Conservation (phyloP, 2,329 filamentous ascomycete species). For the Ophiocordyceps camponoti-saundersi region DNA sequence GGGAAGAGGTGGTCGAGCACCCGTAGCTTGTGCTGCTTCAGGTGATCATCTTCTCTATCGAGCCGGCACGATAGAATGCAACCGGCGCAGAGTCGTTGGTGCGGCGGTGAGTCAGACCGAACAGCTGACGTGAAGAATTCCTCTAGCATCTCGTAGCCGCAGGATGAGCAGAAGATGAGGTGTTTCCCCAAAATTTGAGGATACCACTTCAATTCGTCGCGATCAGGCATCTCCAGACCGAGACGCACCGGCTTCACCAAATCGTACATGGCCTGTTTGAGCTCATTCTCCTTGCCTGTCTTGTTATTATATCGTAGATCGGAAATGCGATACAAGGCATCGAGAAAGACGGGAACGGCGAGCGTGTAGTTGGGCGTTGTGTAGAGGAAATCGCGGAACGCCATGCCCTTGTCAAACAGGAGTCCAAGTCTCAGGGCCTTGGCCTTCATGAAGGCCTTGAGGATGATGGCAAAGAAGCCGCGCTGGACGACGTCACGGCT, state of each 20-base stretch:
- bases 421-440: constrained; percentile 10
- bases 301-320: constrained; percentile 4
- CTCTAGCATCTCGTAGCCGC: constrained; percentile 14
- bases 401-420: constrained; percentile 13
- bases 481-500: constrained; percentile 12
- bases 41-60: constrained; percentile 14
- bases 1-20: constrained; percentile 10
- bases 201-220: constrained; percentile 11
- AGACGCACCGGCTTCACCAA: constrained; percentile 14
- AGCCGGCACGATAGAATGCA: constrained; percentile 12
- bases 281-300: background rate
- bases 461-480: constrained; percentile 15
- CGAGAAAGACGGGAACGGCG: constrained; percentile 13
- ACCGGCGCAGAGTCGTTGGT: constrained; percentile 11
- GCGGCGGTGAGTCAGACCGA: constrained; percentile 1
- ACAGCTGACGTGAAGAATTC: constrained; percentile 11
- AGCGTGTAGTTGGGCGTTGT: constrained; percentile 13
- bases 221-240: constrained; percentile 7
- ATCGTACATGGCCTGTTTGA: constrained; percentile 12
- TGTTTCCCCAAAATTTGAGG: constrained; percentile 7
- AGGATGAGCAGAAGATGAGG: constrained; percentile 15
- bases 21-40: constrained; percentile 6
- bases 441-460: constrained; percentile 18
- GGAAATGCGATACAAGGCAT: constrained; percentile 14
- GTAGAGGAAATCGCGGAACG: constrained; percentile 13